Evolutionary conservation across 768 basidiomycete genomes (phyloP).

Genomic region (Antrodiella citrinella): DNA sequence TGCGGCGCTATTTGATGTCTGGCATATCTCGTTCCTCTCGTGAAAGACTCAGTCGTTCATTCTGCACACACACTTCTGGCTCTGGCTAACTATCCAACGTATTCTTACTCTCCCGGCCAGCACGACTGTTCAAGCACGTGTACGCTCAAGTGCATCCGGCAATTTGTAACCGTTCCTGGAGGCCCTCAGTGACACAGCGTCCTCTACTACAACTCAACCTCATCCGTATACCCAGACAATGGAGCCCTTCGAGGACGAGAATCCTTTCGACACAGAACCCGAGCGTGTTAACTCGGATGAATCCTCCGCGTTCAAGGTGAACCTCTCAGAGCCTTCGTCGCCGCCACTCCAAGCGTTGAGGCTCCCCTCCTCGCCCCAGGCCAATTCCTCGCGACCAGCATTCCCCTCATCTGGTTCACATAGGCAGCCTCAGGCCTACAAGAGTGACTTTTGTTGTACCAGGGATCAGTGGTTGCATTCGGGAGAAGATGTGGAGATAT

Average conservation of each 20-base stretch:
- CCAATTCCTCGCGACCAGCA: slow-evolving; percentile 30
- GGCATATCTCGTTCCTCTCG: too few species aligned
- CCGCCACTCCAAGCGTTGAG: slow-evolving; percentile 36
- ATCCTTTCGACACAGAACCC: slow-evolving; percentile 31
- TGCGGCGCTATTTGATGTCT: too few species aligned
- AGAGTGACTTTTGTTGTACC: slow-evolving; percentile 72
- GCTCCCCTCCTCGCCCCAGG: slow-evolving; percentile 37
- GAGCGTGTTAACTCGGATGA: slow-evolving; percentile 32
- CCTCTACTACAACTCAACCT: background rate
- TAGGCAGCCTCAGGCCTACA: slow-evolving; percentile 45
- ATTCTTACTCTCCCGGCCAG: too few species aligned
- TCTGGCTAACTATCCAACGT: too few species aligned
- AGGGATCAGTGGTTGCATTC: slow-evolving; percentile 74
- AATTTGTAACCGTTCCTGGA: too few species aligned
- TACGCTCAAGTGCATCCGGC: too few species aligned
- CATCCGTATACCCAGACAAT: slow-evolving; percentile 11
- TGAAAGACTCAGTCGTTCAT: too few species aligned
- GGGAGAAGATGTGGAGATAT: slow-evolving; percentile 74
- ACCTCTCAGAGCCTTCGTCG: slow-evolving; percentile 54
- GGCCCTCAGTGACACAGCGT: background rate
- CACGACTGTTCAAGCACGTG: too few species aligned
- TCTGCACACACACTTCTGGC: too few species aligned
- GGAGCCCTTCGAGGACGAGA: slow-evolving; percentile 34
- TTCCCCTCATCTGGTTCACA: slow-evolving; percentile 54
- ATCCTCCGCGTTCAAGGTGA: slow-evolving; percentile 46